Evolutionary conservation across 164 flowering plant genomes (phyloP).

Genomic region (Tetrastigma voinierianum): DNA sequence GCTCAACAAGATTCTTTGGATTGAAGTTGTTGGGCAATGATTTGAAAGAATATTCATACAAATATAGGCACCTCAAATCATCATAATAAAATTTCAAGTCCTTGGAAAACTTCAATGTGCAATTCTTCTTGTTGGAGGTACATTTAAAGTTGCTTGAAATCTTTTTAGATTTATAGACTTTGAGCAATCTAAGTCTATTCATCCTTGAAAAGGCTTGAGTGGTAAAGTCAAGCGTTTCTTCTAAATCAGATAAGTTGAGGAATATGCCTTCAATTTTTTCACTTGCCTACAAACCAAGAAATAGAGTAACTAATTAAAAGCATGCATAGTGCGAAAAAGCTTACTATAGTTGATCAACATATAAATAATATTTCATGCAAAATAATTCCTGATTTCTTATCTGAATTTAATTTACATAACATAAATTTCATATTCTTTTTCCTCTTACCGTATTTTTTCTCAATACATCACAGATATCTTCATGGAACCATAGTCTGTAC

Average conservation of each 20-base stretch:
- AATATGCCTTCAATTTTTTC: slow-evolving; percentile 8
- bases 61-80: slow-evolving; percentile 3
- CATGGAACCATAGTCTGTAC: slow-evolving; percentile 1
- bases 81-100: neutral
- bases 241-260: neutral
- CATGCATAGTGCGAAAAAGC: no score
- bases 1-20: slow-evolving; percentile 9
- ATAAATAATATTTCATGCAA: no score
- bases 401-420: no score
- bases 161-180: neutral
- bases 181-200: neutral
- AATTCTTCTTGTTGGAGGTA: neutral
- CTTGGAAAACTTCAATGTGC: neutral
- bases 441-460: neutral
- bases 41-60: neutral
- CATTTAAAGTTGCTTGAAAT: no score
- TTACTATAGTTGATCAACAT: no score
- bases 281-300: slow-evolving; percentile 1
- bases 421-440: no score
- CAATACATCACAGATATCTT: neutral
- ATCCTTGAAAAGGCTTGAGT: neutral
- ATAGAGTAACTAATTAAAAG: no score
- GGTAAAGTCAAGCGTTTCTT: neutral
- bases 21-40: slow-evolving; percentile 5
- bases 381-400: no score